These are phyloP conservation scores for Lipomyces starkeyi DNA, from an alignment of 805 yeast species.

Conservation along the genomic window DNA sequence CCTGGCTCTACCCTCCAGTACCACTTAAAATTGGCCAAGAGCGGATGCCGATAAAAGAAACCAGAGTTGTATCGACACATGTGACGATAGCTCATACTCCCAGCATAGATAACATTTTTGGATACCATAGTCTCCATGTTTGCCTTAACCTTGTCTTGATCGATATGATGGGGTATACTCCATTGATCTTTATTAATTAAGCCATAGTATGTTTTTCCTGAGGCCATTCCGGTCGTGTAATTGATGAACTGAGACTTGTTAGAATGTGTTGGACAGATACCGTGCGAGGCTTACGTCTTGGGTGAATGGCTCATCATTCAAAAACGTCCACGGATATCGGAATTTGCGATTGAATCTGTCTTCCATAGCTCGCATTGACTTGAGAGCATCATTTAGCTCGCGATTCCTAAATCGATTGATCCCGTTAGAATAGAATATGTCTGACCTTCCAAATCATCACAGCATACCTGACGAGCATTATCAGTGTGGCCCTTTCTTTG, in stretches of 20 bases:
- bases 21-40: slow-evolving; percentile 76
- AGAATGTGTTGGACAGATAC: background rate
- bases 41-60: slow-evolving; percentile 78
- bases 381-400: slow-evolving; percentile 62
- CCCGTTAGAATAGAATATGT: background rate
- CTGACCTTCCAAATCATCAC: background rate
- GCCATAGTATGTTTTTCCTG: slow-evolving; percentile 77
- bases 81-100: slow-evolving; percentile 73
- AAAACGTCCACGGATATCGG: slow-evolving; percentile 90
- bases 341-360: slow-evolving; percentile 76
- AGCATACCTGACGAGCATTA: slow-evolving; percentile 74
- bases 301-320: slow-evolving; percentile 78
- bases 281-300: slow-evolving; percentile 51
- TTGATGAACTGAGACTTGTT: slow-evolving; percentile 53
- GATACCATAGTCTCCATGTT: slow-evolving; percentile 53
- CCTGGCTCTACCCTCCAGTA: slow-evolving; percentile 97
- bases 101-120: slow-evolving; percentile 65
- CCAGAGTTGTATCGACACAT: slow-evolving; percentile 98
- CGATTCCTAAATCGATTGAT: slow-evolving; percentile 53
- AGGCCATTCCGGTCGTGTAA: slow-evolving; percentile 58
- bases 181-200: slow-evolving; percentile 76
- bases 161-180: slow-evolving; percentile 76
- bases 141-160: slow-evolving; percentile 59
- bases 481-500: slow-evolving; percentile 78
- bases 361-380: slow-evolving; percentile 72